Evolutionary conservation across 768 basidiomycete species (phyloP).

Genomic region (Kwoniella dendrophila): DNA sequence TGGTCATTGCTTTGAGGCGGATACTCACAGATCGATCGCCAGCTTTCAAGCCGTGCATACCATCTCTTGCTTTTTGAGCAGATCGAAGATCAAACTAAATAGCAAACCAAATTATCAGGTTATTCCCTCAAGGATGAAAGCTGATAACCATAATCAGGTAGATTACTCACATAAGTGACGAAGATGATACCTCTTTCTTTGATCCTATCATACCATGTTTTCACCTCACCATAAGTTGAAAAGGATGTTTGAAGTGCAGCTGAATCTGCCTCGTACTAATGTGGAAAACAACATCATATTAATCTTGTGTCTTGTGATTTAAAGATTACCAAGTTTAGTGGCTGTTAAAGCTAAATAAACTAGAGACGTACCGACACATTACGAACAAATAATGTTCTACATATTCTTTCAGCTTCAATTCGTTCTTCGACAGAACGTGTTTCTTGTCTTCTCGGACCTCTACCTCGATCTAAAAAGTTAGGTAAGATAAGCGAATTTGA

Average conservation of each 20-base stretch:
- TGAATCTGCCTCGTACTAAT: constrained; percentile 55
- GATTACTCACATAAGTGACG: constrained; percentile 85
- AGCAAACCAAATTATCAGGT: neutral
- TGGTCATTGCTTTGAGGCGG: neutral
- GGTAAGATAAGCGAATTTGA: neutral
- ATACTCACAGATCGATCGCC: constrained; percentile 80
- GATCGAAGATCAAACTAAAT: constrained; percentile 85
- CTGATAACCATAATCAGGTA: too few relatives aligned
- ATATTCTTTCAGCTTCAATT: constrained; percentile 88
- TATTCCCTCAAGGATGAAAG: too few relatives aligned
- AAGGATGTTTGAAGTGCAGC: constrained; percentile 81
- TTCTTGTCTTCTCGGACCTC: constrained; percentile 10
- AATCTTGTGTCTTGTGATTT: too few relatives aligned
- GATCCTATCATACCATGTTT: constrained; percentile 95
- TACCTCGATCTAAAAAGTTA: constrained; percentile 12
- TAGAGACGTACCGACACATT: constrained; percentile 97
- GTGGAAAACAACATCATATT: neutral
- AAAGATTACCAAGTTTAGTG: too few relatives aligned
- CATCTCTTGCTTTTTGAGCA: constrained; percentile 87
- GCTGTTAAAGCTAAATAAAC: too few relatives aligned
- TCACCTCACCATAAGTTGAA: constrained; percentile 92
- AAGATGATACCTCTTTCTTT: constrained; percentile 97
- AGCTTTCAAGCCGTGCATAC: constrained; percentile 84
- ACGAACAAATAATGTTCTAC: constrained; percentile 92
- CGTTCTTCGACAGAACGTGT: constrained; percentile 86